These are phyloP conservation scores for Populus deltoides DNA, from an alignment of 345 rosid genomes.

Conservation along the genomic window DNA sequence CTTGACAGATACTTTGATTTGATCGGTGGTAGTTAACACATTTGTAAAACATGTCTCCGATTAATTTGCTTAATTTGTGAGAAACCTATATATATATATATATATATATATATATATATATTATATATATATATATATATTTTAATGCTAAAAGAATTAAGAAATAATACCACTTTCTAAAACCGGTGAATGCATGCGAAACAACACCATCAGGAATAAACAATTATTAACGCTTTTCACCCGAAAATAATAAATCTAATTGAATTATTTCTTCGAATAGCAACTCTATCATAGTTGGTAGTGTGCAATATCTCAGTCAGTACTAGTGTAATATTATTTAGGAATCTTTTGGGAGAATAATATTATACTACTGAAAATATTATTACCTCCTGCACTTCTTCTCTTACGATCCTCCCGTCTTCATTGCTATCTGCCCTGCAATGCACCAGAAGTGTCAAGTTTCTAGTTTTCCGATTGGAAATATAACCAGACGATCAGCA, in stretches of 20 bases:
- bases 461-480: neutral
- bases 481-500: neutral
- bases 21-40: neutral
- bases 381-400: conserved; percentile 80
- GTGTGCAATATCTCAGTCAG: no score
- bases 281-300: no score
- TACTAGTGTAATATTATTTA: no score
- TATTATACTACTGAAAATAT: neutral
- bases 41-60: neutral
- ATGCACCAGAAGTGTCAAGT: neutral
- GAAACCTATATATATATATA: neutral
- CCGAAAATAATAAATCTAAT: no score
- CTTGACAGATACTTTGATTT: neutral
- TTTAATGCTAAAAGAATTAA: neutral
- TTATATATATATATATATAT: neutral
- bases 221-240: no score
- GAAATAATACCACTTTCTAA: neutral
- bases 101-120: no score
- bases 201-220: no score
- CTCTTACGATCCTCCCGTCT: conserved; percentile 80
- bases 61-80: neutral
- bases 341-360: no score
- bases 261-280: no score
- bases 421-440: conserved; percentile 89
- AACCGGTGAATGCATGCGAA: no score